Evolutionary conservation across 2,329 filamentous ascomycete species (phyloP).

Genomic region (Geoglossum cookeanum): DNA sequence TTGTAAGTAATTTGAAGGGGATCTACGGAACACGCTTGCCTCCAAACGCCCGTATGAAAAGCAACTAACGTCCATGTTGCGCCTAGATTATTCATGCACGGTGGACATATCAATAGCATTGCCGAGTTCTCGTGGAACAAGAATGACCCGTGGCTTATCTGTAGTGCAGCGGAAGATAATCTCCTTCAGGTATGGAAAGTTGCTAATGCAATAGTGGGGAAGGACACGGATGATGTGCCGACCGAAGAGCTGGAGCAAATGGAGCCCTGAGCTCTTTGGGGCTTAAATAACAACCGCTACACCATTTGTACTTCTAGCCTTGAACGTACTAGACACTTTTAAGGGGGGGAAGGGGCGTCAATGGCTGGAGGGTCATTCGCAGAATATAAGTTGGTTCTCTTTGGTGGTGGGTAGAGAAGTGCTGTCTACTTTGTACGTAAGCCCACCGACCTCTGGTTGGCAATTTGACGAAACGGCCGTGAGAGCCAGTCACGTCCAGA

Average conservation of each 20-base stretch:
- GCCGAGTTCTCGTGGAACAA: slow-evolving; percentile 97
- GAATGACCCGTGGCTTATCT: slow-evolving; percentile 92
- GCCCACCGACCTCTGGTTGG: no score
- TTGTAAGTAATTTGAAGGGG: slow-evolving; percentile 40
- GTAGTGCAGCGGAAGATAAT: slow-evolving; percentile 91
- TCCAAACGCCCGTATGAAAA: background rate
- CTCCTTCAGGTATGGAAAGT: slow-evolving; percentile 89
- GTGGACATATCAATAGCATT: slow-evolving; percentile 90
- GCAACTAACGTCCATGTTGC: background rate
- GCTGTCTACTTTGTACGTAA: no score
- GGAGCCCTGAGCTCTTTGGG: background rate
- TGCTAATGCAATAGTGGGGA: slow-evolving; percentile 60
- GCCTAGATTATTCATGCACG: slow-evolving; percentile 82
- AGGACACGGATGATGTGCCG: slow-evolving; percentile 55
- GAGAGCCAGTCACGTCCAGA: no score
- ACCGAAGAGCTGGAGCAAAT: slow-evolving; percentile 50
- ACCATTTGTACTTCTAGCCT: background rate
- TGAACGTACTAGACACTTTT: background rate
- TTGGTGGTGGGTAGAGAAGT: no score
- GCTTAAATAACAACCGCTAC: background rate
- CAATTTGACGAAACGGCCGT: no score
- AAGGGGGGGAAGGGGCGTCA: no score
- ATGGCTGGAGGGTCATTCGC: no score
- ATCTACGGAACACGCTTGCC: background rate
- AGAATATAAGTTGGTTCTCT: no score